phyloP scores from a whole-genome alignment of 768 basidiomycete species.

The Lepiota brunneoincarnata region DNA sequence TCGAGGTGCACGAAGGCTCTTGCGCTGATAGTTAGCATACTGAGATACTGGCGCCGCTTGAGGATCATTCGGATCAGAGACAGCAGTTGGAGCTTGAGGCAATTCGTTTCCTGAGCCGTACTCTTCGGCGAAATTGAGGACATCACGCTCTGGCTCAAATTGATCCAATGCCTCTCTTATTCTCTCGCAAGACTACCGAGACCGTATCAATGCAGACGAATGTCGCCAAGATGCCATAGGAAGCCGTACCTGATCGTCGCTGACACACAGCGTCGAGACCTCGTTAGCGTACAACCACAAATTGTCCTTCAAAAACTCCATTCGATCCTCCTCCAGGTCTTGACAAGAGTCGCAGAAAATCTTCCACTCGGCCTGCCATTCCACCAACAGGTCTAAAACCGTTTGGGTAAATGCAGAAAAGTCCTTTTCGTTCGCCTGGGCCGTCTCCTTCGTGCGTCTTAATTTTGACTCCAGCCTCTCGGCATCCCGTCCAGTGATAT shows the following conservation, averaged over 20 bases:
- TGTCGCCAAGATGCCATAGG: constrained; percentile 3
- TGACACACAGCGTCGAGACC: constrained; percentile 91
- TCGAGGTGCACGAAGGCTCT: constrained; percentile 24
- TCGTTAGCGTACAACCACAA: constrained; percentile 96
- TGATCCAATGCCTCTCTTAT: constrained; percentile 83
- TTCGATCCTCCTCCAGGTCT: constrained; percentile 92
- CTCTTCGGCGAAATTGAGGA: constrained; percentile 81
- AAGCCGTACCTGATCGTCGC: constrained; percentile 78
- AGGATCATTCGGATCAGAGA: constrained; percentile 41
- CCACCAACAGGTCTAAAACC: constrained; percentile 65
- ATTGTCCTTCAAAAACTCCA: constrained; percentile 92
- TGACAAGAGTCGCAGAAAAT: constrained; percentile 94
- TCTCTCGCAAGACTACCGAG: constrained; percentile 80
- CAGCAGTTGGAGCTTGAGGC: constrained; percentile 72
- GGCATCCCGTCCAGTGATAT: constrained; percentile 85
- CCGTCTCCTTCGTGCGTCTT: constrained; percentile 81
- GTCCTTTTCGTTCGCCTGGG: constrained; percentile 88
- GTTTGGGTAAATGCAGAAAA: constrained; percentile 78
- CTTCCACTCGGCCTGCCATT: constrained; percentile 95
- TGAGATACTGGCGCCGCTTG: constrained; percentile 23
- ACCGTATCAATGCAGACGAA: constrained; percentile 4
- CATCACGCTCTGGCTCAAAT: constrained; percentile 80
- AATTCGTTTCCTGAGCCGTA: constrained; percentile 87
- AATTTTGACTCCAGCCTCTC: constrained; percentile 84
- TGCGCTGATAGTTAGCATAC: constrained; percentile 27